Base-by-base conservation (phyloP, 768 basidiomycete species). In the Trametes coccinea region DNA sequence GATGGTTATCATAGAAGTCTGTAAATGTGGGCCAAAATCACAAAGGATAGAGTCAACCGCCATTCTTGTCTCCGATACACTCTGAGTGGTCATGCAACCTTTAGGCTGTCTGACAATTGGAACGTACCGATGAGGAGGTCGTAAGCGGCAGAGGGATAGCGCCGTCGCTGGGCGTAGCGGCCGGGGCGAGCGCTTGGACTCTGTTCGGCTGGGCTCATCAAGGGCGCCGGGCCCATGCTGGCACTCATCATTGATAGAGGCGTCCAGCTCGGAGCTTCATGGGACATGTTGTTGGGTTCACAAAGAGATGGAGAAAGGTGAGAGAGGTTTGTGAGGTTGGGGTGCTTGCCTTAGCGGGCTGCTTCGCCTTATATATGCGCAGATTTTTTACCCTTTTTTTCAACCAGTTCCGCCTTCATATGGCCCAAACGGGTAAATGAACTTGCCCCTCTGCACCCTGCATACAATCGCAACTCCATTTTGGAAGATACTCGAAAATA, bases 51-150 rank as follows among this genome's bases (percentile, higher is more conserved):
- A n/a, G n/a, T n/a, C n/a, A n/a, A n/a, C n/a, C n/a, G n/a, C n/a
- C n/a, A n/a, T n/a, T n/a, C n/a, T n/a, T n/a, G n/a, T n/a, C n/a
- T n/a, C n/a, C n/a, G n/a, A n/a, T n/a, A n/a, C n/a, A n/a, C n/a
- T n/a, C n/a, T n/a, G n/a, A n/a, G n/a, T n/a, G n/a, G n/a, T n/a
- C n/a, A n/a, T n/a, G n/a, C n/a, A n/a, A n/a, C n/a, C n/a, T n/a
- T n/a, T n/a, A n/a, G n/a, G n/a, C n/a, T n/a, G n/a, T n/a, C 2
- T 8, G 46, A 48, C 5, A 9, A 6, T 8, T 5, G 4, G 14
- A 9, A 61, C 61, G 37, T 47, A 62, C 61, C 50, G 13, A 14
- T 56, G n/a, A 62, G 48, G 10, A 62, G 13, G 29, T 62, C 34
- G 54, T 56, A 52, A 16, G 17, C 61, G 3, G 45, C 55, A 30